These are phyloP conservation scores for Macrophomina tecta DNA, from an alignment of 2,329 filamentous ascomycete genomes.

Conservation along the genomic window DNA sequence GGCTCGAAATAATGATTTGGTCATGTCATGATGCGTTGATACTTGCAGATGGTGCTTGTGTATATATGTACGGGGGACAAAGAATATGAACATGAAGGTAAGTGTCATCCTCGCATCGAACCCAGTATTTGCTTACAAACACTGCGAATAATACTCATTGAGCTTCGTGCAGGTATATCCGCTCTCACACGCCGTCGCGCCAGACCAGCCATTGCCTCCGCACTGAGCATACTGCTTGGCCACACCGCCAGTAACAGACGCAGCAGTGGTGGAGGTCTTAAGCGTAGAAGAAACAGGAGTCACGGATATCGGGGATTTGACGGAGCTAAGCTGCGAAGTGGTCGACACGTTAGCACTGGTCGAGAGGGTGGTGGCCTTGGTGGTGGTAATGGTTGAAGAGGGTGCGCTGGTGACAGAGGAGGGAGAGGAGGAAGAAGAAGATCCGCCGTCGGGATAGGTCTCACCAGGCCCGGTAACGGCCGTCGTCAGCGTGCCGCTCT, in stretches of 20 bases:
- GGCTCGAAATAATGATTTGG: no score
- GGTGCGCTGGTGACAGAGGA: not conserved
- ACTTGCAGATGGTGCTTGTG: no score
- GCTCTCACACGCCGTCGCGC: slow-evolving; percentile 33
- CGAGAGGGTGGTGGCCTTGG: no score
- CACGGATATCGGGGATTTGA: not conserved
- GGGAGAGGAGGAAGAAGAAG: not conserved
- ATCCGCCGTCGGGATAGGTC: slow-evolving; percentile 16
- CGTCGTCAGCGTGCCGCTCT: slow-evolving; percentile 57
- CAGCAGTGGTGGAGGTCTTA: not conserved
- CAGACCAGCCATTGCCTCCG: slow-evolving; percentile 33
- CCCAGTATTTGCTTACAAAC: slow-evolving; percentile 25
- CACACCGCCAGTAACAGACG: not conserved
- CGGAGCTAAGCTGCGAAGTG: not conserved
- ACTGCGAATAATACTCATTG: slow-evolving; percentile 35
- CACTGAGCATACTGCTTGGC: slow-evolving; percentile 29
- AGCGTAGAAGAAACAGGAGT: not conserved
- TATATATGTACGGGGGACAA: not conserved
- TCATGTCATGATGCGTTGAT: no score
- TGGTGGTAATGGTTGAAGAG: not conserved
- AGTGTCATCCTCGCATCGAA: not conserved
- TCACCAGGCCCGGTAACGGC: slow-evolving; percentile 33
- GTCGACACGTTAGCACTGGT: slow-evolving; percentile 1
- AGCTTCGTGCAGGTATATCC: slow-evolving; percentile 32
- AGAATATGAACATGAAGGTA: slow-evolving; percentile 3